Conservation (phyloP, 768 basidiomycete species). For the Termitomyces sp. region DNA sequence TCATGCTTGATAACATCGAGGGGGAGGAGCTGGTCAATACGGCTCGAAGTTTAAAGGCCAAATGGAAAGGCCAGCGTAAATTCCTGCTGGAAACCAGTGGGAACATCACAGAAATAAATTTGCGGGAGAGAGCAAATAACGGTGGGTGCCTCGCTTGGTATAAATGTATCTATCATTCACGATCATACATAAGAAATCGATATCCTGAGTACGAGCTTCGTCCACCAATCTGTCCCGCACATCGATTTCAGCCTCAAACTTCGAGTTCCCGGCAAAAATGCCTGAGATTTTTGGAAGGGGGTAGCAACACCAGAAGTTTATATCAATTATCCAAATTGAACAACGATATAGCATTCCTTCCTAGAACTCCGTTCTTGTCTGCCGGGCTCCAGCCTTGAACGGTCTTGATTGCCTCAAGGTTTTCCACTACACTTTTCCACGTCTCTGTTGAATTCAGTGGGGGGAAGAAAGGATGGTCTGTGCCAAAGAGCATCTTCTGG, state of each 20-base stretch:
- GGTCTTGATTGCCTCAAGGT: slow-evolving; percentile 72
- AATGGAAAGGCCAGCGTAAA: slow-evolving; percentile 77
- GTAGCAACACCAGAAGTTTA: not conserved
- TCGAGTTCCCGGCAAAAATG: slow-evolving; percentile 51
- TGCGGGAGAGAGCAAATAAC: slow-evolving; percentile 76
- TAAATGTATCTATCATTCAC: not conserved
- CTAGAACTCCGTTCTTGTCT: slow-evolving; percentile 65
- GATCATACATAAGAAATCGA: slow-evolving; percentile 68
- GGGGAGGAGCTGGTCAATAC: slow-evolving; percentile 67
- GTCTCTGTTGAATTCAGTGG: slow-evolving; percentile 64
- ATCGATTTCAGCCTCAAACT: slow-evolving; percentile 98
- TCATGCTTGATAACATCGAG: slow-evolving; percentile 95
- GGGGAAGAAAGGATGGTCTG: slow-evolving; percentile 91
- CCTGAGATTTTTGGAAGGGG: not conserved
- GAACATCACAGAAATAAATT: slow-evolving; percentile 86
- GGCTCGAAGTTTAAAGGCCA: slow-evolving; percentile 69
- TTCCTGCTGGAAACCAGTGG: slow-evolving; percentile 95
- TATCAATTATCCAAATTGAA: slow-evolving; percentile 45
- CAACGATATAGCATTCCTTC: slow-evolving; percentile 68
- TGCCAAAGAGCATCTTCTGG: slow-evolving; percentile 72
- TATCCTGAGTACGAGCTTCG: slow-evolving; percentile 86
- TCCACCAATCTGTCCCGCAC: slow-evolving; percentile 90
- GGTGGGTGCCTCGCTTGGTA: slow-evolving; percentile 46
- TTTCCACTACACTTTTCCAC: slow-evolving; percentile 86
- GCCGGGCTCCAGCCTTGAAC: slow-evolving; percentile 58